Evolutionary conservation across 805 yeast species (phyloP), one percentile per base, ranked within the genome.

Genomic region (Ogataea naganishii): DNA sequence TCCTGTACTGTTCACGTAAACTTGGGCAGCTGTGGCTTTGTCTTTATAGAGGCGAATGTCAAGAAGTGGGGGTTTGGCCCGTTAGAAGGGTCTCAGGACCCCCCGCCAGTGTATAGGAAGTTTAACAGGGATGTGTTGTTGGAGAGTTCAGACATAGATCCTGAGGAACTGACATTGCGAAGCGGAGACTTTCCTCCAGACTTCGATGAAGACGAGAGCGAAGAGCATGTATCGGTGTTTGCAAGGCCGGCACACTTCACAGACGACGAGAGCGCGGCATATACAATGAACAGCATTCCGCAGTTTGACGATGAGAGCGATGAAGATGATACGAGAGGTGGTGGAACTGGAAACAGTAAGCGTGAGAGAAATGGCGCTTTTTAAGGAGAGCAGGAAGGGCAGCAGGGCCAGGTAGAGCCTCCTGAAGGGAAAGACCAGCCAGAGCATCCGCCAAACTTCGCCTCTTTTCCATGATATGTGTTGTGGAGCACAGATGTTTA

Each of bases 61-160:
- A 86, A 86, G 51, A 85, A 82, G 51, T 86, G 96, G 96, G 95
- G 95, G 5, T 79, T 80, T 45, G 95, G 94, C n/a, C 89, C 92
- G 3, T 66, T 80, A 23, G 82, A 79, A 41, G 98, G 97, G 2
- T 71, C 68, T 28, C 80, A 86, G 35, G 80, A 94, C 4, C 94
- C 97, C 5, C 95, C 97, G 3, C 98, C 98, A 1, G 79, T 92
- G 7, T 89, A 89, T 56, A 82, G 83, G 28, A 73, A 77, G 34
- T 86, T 77, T 45, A 75, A 72, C 26, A 76, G 76, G 27, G 95
- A 88, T 49, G 74, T 86, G 4, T 54, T 89, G 31, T 57, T 89
- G 18, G 95, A 81, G 45, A 47, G 56, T 27, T 66, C 73, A 15
- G 77, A 69, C 43, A 51, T 66, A 16, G 77, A 64, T 40, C 71